Evolutionary conservation across 202 grass and related monocot species (phyloP), one percentile per base, ranked within the genome.

Genomic region (Carex arenaria): DNA sequence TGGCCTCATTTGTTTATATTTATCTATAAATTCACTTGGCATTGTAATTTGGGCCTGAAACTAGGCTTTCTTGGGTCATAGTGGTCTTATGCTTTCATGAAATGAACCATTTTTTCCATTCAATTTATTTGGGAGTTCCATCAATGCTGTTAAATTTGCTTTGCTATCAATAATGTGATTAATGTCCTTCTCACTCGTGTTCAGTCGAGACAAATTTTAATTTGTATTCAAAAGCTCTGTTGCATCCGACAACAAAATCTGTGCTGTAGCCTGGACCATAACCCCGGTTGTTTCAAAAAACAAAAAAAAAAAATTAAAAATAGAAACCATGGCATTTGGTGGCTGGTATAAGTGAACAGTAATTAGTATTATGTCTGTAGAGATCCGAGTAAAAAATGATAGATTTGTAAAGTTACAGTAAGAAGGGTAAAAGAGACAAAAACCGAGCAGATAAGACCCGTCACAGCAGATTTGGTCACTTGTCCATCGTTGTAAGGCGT

Each of bases 401-500:
- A 43, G 43, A 63, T 80, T 63, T 80, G 14, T 22, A 47, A 80
- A 40, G 5, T 80, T 42, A 42, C 52, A 80, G 11, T 6, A 62
- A 26, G 18, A 18, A 62, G 12, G 54, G 18, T 80, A 80, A 19
- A 63, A 68, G 23, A 81, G 20, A 81, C 19, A 82, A 82, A 82
- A 55, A 47, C 5, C n/a, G 19, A 28, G 40, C 22, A 43, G 64
- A 54, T 55, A 68, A 65, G 84, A 85, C 72, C 23, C 17, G 49
- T 85, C 26, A 43, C 53, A 38, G 73, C 42, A 8, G 66, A 86
- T 72, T 61, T 73, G 77, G 51, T 86, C 76, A 80, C 36, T 72
- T 81, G 84, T 81, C 84, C 11, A 81, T 81, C 65, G 55, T 43
- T 81, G 85, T 63, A 70, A 78, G 78, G 64, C 64, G 40, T 65